phyloP scores from a whole-genome alignment of 2,329 filamentous ascomycete species.

The Hypomyces perniciosus region DNA sequence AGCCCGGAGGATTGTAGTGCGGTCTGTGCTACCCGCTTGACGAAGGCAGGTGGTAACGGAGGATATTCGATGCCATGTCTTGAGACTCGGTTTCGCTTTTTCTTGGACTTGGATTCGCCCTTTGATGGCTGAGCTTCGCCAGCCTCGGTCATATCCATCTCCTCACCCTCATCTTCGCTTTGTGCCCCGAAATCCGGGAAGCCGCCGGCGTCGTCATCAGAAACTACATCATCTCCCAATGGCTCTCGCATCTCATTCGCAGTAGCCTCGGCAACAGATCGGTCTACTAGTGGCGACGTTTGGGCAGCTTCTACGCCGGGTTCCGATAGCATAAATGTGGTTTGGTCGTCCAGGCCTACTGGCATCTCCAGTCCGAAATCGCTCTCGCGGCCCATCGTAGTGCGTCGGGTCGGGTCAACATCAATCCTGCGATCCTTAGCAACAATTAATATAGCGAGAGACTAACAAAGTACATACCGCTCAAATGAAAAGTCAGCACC shows the following conservation, averaged over 20 bases:
- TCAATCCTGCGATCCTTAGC: conserved; percentile 28
- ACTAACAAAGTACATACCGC: conserved; percentile 26
- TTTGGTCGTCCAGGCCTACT: conserved; percentile 41
- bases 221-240: background rate
- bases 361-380: conserved; percentile 48
- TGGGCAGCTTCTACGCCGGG: conserved; percentile 23
- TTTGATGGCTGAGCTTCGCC: background rate
- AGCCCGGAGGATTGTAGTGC: conserved; percentile 62
- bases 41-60: conserved; percentile 63
- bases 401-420: conserved; percentile 34
- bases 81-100: conserved; percentile 48
- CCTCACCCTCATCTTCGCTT: background rate
- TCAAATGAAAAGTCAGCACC: conserved; percentile 39
- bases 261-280: conserved; percentile 16
- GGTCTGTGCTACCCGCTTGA: conserved; percentile 67
- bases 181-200: background rate
- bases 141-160: background rate
- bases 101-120: conserved; percentile 10
- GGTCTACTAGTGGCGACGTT: conserved; percentile 23
- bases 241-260: conserved; percentile 12
- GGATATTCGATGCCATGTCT: conserved; percentile 70
- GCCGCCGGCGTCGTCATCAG: conserved; percentile 1
- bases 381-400: conserved; percentile 40
- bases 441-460: background rate
- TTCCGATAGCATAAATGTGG: conserved; percentile 43